Percentiles rank a stretch among this genome's conserved stretches.
Evolutionary conservation across 83 land plant genomes (phyloP).

Genomic region (Thuja plicata): DNA sequence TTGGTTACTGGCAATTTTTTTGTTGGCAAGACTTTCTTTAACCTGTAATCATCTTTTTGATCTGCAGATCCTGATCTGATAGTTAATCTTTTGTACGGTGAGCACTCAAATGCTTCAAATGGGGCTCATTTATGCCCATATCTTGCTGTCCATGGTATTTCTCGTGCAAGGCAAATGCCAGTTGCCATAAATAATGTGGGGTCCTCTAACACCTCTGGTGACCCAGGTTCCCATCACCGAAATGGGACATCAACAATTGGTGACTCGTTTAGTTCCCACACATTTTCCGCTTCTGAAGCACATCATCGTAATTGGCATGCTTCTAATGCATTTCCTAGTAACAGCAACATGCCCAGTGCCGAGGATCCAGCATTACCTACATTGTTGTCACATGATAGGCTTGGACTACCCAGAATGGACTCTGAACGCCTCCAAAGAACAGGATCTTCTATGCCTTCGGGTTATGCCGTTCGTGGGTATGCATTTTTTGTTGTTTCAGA

Average conservation of each 20-base stretch:
- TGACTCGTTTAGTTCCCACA: constrained; percentile 1
- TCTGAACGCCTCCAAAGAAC: constrained; percentile 10
- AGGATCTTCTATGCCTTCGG: constrained; percentile 8
- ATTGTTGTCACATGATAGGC: constrained; percentile 9
- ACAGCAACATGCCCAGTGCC: neutral
- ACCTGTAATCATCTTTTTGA: neutral
- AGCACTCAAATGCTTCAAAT: constrained; percentile 9
- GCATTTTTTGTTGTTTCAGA: neutral
- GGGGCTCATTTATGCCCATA: constrained; percentile 13
- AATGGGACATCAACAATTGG: neutral
- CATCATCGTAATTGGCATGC: constrained; percentile 13
- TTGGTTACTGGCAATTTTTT: neutral
- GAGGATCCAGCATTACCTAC: constrained; percentile 9
- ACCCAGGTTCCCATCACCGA: constrained; percentile 6
- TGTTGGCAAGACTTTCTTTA: neutral
- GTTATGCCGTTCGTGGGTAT: constrained; percentile 3
- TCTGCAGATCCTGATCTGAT: constrained; percentile 13
- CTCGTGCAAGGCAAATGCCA: neutral
- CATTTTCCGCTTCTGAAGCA: constrained; percentile 11
- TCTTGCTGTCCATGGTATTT: constrained; percentile 13
- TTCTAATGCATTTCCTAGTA: constrained; percentile 7
- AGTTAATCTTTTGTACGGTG: constrained; percentile 14
- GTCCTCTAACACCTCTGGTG: constrained; percentile 1
- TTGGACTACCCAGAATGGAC: constrained; percentile 1
- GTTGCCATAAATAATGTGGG: constrained; percentile 10